phyloP scores from a whole-genome alignment of 2,329 filamentous ascomycete species.

The Arthrinium puccinioides region DNA sequence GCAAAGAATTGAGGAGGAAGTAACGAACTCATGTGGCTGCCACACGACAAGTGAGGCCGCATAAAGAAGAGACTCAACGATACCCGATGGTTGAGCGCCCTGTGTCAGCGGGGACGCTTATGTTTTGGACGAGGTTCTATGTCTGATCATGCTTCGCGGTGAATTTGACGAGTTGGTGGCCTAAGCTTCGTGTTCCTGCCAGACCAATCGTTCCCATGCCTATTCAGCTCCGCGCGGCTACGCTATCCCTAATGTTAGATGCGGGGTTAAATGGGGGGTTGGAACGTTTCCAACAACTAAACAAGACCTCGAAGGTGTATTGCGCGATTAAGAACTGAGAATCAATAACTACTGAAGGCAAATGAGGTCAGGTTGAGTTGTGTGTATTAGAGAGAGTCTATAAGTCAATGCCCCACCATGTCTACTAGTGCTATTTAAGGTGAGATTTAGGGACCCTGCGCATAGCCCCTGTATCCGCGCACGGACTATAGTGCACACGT shows the following conservation, averaged over 20 bases:
- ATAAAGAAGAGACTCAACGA: not conserved
- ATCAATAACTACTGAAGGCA: too few species aligned
- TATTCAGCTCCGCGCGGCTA: not conserved
- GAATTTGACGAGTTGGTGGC: not conserved
- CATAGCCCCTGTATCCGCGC: too few species aligned
- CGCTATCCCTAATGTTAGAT: not conserved
- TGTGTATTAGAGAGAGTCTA: too few species aligned
- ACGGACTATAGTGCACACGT: too few species aligned
- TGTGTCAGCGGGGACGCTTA: not conserved
- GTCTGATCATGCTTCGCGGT: not conserved
- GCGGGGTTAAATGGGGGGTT: slow-evolving; percentile 11
- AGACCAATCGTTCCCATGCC: not conserved
- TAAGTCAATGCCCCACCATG: too few species aligned
- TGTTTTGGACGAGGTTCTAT: not conserved
- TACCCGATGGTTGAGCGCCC: not conserved
- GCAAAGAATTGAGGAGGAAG: not conserved
- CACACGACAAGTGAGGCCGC: not conserved
- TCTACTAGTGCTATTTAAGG: too few species aligned
- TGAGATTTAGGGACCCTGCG: too few species aligned
- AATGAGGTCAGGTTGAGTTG: too few species aligned
- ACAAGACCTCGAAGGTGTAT: too few species aligned
- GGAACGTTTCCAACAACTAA: not conserved
- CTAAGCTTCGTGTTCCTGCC: not conserved
- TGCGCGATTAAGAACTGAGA: too few species aligned
- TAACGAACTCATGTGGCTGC: not conserved